These are phyloP conservation scores for Collybia sordida DNA, from an alignment of 768 basidiomycete genomes.

Conservation along the genomic window DNA sequence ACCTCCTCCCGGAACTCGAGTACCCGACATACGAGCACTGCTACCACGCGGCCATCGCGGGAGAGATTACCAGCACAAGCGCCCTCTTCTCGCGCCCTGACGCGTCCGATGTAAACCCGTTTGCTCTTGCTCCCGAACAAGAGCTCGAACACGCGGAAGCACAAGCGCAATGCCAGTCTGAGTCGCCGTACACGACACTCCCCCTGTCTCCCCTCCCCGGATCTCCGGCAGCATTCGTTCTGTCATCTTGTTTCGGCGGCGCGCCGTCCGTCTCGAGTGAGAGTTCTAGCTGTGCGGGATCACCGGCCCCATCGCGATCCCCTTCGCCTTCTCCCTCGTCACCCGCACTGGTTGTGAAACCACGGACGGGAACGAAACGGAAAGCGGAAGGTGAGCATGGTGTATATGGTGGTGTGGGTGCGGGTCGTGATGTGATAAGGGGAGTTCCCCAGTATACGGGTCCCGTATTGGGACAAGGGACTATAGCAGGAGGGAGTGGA, in stretches of 20 bases:
- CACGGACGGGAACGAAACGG: no score
- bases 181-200: neutral
- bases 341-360: no score
- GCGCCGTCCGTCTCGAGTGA: conserved; percentile 3
- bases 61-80: neutral
- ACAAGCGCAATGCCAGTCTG: neutral
- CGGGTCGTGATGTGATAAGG: no score
- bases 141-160: neutral
- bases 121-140: neutral
- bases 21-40: conserved; percentile 21
- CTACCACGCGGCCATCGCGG: conserved; percentile 12
- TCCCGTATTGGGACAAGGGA: no score
- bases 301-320: no score
- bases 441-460: no score
- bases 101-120: neutral
- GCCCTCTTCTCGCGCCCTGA: neutral
- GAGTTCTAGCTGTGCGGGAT: conserved; percentile 4
- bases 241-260: no score
- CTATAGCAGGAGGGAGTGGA: neutral
- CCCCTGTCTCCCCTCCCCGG: no score
- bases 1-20: conserved; percentile 1
- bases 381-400: no score
- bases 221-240: no score
- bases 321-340: no score
- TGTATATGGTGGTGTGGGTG: no score